Evolutionary conservation across 1,139 yeast genomes (phyloP), one percentile per base, ranked within the genome.

Genomic region (Hansenula sp.): DNA sequence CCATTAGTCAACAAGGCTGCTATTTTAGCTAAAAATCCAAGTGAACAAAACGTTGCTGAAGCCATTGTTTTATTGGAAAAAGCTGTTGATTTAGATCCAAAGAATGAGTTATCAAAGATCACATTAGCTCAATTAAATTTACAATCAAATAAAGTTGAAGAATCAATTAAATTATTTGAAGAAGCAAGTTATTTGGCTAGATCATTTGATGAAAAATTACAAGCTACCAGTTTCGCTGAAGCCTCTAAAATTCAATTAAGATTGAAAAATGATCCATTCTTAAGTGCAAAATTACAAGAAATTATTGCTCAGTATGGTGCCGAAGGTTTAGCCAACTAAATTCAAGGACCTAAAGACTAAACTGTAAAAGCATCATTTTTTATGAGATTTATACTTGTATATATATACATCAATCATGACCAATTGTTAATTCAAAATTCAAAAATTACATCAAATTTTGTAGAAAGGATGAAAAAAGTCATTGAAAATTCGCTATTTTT

Each of bases 1-100:
- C 97, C 98, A 47, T 75, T 93, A 61, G 79, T 93, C 51, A 93
- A 91, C 74, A 89, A 90, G 72, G 96, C 98, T 25, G 72, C 85
- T 24, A 77, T 87, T 45, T 76, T 84, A 45, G 76, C 82, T 29
- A 79, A 84, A 66, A 78, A 78, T 54, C 74, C 77, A 50, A 78
- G 76, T 43, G 61, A 62, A 32, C 69, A 65, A 50, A 75, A 73
- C 53, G 66, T 84, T 47, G 76, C 70, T 40, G 79, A 77, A 57
- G 90, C 96, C 41, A 81, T 81, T 52, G 72, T 72, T 46, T 71
- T 89, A 49, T 80, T 93, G 61, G 75, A 79, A 54, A 74, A 79
- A 63, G 99, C 99, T 21, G 78, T 86, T 59, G 78, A 82, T 54
- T 71, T 84, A 53, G 99, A 93, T 70, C 89, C 96, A 49, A 81